phyloP scores from a whole-genome alignment of 805 yeast genomes.

The Barnettozyma wickerhamii region DNA sequence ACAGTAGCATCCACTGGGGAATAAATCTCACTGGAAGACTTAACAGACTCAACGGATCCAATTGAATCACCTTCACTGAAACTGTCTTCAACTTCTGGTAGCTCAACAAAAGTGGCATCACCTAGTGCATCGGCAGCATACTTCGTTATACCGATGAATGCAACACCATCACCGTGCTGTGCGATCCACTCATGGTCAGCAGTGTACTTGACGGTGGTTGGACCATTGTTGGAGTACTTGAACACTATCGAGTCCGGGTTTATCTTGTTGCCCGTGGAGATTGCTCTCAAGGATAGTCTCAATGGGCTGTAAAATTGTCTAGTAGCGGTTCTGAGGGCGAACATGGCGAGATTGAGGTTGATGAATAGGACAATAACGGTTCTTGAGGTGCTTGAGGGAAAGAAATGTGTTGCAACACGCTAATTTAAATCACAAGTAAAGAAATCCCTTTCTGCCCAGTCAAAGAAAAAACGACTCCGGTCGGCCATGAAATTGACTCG shows the following conservation, averaged over 20 bases:
- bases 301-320: constrained; percentile 10
- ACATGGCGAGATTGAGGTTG: too few relatives aligned
- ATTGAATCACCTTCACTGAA: constrained; percentile 73
- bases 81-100: constrained; percentile 66
- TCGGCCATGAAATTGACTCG: background rate
- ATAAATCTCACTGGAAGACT: constrained; percentile 90
- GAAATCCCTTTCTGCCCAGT: background rate
- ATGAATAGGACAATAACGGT: too few relatives aligned
- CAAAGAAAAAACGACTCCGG: background rate
- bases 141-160: constrained; percentile 88
- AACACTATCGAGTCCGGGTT: constrained; percentile 20
- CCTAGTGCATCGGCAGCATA: constrained; percentile 97
- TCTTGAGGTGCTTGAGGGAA: too few relatives aligned
- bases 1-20: constrained; percentile 81
- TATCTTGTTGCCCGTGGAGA: constrained; percentile 21
- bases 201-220: constrained; percentile 56
- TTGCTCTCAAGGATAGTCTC: constrained; percentile 22
- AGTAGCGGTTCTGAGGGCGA: constrained; percentile 6
- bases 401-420: background rate
- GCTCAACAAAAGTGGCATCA: constrained; percentile 91
- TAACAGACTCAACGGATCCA: constrained; percentile 93
- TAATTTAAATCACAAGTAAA: background rate
- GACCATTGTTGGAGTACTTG: constrained; percentile 19
- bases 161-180: constrained; percentile 72
- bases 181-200: constrained; percentile 96